Base-by-base conservation (phyloP, 768 basidiomycete genomes). In the Russula sp. region DNA sequence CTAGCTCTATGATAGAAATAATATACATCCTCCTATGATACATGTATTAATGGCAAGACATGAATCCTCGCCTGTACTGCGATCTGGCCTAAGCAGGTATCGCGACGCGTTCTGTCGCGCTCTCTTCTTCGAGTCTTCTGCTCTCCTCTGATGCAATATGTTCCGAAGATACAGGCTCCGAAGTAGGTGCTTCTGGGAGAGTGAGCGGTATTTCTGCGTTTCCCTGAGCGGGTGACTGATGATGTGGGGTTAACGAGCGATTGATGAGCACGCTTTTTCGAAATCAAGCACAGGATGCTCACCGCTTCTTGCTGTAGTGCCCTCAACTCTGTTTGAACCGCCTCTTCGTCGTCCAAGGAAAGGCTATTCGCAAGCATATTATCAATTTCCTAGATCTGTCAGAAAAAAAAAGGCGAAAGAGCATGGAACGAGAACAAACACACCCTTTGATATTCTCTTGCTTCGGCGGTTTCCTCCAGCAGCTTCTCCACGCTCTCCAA, bases 401-500 rank as follows among this genome's bases (percentile, higher is more conserved):
- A 58, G 57, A 30, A 58, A 52, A 22, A 42, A 30, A 30, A 26
- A 20, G n/a, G 30, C 52, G 30, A 34, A 14, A 34, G 13, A 18
- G 42, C 16, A 20, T 5, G 14, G 51, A 28, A 10, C 26, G 24
- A 32, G 14, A 5, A 32, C 18, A 22, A 30, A 74, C 83, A 46
- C 65, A 94, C 96, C 72, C 81, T 79, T 72, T 99, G 94, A 74
- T 98, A 98, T 65, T 87, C 94, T 68, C 90, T 83, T 14, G 94
- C 97, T 72, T 98, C 96, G 4, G 84, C 84, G 0, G 95, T 97
- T 76, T 97, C 92, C 68, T 89, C 92, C 79, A 99, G 81, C 57
- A 98, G 78, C 72, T 85, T 90, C 81, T 98, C 96, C n/a, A 98
- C 95, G 64, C 80, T 86, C 74, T 97, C 94, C 10, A 94, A 70